Base-by-base conservation (phyloP, 192 early-diverging fungal species). In the Mycoemilia scoparia region DNA sequence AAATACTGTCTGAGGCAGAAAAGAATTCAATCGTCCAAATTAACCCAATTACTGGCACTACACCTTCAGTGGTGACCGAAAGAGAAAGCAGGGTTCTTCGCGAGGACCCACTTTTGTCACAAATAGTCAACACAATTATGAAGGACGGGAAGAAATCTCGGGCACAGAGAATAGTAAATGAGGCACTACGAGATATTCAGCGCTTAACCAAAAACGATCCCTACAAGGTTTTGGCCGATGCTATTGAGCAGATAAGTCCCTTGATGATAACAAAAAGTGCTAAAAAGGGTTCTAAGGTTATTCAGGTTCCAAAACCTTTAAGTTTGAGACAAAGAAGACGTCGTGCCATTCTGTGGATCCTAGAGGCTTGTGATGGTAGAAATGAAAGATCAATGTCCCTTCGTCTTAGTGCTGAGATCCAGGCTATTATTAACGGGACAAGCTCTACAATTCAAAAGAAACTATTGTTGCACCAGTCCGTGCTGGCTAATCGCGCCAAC, bases 111-210 rank as follows among this genome's bases (percentile, higher is more conserved):
- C 60, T 88, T 8, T 37, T 85, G 7, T 62, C 69, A 13, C 84
- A 84, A 21, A 44, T 88, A 6, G 79, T 85, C 24, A 90, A 88
- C 60, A 87, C 77, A 41, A 71, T 93, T 36, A 93, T 93, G 88
- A 60, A 74, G 39, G 72, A 87, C 40, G 90, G 90, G 21, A 86
- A 87, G 57, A 96, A 92, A 51, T 67, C 73, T 5, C 66, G 57
- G 4, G 83, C 87, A 5, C 70, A 78, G 29, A 45, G 71, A 5
- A 51, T 74, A 12, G 55, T 92, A 1, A 46, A 56, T 5, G 67
- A 71, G 38, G 81, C 82, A 5, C 46, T 90, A 23, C 37, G 62
- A 19, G 60, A 76, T 34, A 77, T 96, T 27, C 65, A 69, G 23
- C 24, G 47, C 20, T 52, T 67, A 27, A 75, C 71, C 19, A 69